A percentile compares a stretch with the other conserved stretches of the same genome.
Conservation (phyloP, 2,329 filamentous ascomycete genomes). For the Bipolaris oryzae region DNA sequence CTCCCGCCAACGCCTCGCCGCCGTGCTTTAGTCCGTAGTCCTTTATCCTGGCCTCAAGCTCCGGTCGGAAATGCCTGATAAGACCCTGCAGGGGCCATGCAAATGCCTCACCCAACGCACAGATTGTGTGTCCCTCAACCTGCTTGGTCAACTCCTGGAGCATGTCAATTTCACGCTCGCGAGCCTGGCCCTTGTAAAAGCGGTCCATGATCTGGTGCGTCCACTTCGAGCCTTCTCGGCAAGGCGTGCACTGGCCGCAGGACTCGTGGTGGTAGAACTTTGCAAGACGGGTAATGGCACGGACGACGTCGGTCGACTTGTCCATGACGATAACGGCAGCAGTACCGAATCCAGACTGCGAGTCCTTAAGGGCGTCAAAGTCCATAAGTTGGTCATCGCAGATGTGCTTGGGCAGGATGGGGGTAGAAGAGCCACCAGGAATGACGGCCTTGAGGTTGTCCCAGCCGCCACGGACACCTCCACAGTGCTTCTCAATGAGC, state of each 20-base stretch:
- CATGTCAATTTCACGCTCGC: conserved; percentile 97
- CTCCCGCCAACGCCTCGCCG: conserved; percentile 79
- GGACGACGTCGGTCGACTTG: conserved; percentile 94
- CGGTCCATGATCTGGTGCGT: conserved; percentile 98
- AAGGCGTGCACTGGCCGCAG: conserved; percentile 99
- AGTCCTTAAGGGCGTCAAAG: conserved; percentile 97
- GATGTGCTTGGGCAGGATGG: conserved; percentile 85
- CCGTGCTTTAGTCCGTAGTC: conserved; percentile 76
- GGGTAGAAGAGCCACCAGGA: conserved; percentile 94
- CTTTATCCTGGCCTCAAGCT: conserved; percentile 89
- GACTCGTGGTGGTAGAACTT: conserved; percentile 99
- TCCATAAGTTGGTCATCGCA: conserved; percentile 99
- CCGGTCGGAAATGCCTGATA: conserved; percentile 96
- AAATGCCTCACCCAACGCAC: conserved; percentile 95
- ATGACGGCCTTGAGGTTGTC: conserved; percentile 96
- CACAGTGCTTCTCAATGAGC: conserved; percentile 97
- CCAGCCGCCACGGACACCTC: conserved; percentile 95
- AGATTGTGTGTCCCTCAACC: conserved; percentile 98
- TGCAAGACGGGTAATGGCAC: conserved; percentile 87
- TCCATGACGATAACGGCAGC: conserved; percentile 99
- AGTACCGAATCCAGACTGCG: conserved; percentile 94
- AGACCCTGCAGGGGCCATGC: conserved; percentile 98
- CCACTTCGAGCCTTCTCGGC: conserved; percentile 98
- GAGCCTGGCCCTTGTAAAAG: conserved; percentile 88
- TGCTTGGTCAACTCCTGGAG: conserved; percentile 99